Evolutionary conservation across 2,329 filamentous ascomycete genomes (phyloP).

Genomic region (Hypoxylon rubiginosum): DNA sequence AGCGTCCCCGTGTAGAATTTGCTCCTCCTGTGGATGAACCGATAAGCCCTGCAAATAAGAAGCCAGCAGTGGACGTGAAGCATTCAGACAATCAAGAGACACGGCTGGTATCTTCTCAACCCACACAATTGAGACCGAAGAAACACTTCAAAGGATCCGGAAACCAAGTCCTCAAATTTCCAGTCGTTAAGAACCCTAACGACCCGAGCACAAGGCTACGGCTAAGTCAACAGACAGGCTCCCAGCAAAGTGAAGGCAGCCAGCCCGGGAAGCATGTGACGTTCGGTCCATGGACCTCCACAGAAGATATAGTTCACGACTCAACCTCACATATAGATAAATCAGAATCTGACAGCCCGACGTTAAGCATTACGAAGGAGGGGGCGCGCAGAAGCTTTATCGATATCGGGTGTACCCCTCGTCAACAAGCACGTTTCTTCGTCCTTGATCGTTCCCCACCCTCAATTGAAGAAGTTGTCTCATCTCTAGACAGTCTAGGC

Average conservation of each 20-base stretch:
- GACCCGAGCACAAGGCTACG: conserved; percentile 73
- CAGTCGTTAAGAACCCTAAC: conserved; percentile 82
- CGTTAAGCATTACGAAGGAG: conserved; percentile 31
- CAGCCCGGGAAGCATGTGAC: conserved; percentile 54
- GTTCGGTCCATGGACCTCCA: conserved; percentile 48
- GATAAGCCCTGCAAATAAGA: conserved; percentile 8
- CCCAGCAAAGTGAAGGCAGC: conserved; percentile 62
- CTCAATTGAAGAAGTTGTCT: conserved; percentile 59
- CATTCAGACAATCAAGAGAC: conserved; percentile 12
- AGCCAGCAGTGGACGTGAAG: conserved; percentile 6
- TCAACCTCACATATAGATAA: conserved; percentile 32
- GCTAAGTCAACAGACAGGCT: conserved; percentile 74
- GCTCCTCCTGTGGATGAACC: conserved; percentile 20
- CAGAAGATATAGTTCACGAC: conserved; percentile 19
- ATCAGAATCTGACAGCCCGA: conserved; percentile 36
- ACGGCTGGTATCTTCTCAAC: conserved; percentile 42
- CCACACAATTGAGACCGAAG: conserved; percentile 30
- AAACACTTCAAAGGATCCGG: conserved; percentile 57
- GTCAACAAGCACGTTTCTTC: conserved; percentile 48
- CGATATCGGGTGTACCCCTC: conserved; percentile 47
- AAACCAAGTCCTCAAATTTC: conserved; percentile 69
- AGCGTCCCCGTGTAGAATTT: conserved; percentile 50
- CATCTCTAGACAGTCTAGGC: conserved; percentile 69
- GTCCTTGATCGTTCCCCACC: conserved; percentile 53
- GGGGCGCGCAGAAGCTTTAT: conserved; percentile 18